A percentile compares a stretch with the other conserved stretches of the same genome.
These are phyloP conservation scores for Wickerhamomyces tratensis DNA, from an alignment of 805 yeast species.

Conservation along the genomic window DNA sequence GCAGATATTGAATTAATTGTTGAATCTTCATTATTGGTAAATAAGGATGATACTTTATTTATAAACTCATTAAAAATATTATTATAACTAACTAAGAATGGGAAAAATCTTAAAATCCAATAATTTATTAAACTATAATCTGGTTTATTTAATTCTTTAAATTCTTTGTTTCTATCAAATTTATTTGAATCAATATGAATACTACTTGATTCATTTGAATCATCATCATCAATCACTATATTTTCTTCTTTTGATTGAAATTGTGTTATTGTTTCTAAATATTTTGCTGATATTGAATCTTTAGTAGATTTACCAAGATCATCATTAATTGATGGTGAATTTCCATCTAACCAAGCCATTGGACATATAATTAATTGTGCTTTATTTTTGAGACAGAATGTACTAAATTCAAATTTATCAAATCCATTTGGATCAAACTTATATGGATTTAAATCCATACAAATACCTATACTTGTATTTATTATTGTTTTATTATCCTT, in stretches of 20 bases:
- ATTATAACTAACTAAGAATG: slow-evolving; percentile 35
- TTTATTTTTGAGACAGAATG: slow-evolving; percentile 33
- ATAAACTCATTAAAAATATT: not conserved
- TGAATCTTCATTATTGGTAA: not conserved
- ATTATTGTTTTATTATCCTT: slow-evolving; percentile 10
- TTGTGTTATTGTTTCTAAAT: no score
- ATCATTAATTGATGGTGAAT: slow-evolving; percentile 27
- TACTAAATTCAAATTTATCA: slow-evolving; percentile 60
- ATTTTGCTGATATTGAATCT: slow-evolving; percentile 1
- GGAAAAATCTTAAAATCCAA: slow-evolving; percentile 68
- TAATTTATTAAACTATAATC: slow-evolving; percentile 47
- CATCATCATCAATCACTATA: slow-evolving; percentile 4
- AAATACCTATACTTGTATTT: slow-evolving; percentile 64
- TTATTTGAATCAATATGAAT: slow-evolving; percentile 4
- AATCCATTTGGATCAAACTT: slow-evolving; percentile 69
- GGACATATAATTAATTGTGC: slow-evolving; percentile 62
- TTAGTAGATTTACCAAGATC: slow-evolving; percentile 1
- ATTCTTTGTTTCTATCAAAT: slow-evolving; percentile 6
- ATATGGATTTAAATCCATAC: slow-evolving; percentile 92
- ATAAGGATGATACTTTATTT: not conserved
- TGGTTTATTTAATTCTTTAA: slow-evolving; percentile 26
- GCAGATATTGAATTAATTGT: not conserved
- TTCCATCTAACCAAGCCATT: slow-evolving; percentile 73
- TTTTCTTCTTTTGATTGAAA: not conserved
- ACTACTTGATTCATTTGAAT: slow-evolving; percentile 1